These are phyloP conservation scores for Acanthamoeba castellanii DNA, from an alignment of 208 protist species.

Conservation along the genomic window DNA sequence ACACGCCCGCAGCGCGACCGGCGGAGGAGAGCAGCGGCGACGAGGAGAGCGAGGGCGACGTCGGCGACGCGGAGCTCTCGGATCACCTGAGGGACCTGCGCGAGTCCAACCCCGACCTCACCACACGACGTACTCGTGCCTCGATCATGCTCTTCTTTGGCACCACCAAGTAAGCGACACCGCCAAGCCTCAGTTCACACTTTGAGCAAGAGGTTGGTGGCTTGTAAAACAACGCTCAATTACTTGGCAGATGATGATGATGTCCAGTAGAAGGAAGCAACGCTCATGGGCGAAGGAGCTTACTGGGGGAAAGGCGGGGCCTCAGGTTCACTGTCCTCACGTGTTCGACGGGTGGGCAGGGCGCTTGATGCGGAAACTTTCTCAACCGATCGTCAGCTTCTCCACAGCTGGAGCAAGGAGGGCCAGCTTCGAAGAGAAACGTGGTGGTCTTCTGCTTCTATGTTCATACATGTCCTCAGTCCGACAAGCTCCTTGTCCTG, in stretches of 20 bases:
- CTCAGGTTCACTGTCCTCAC: no score
- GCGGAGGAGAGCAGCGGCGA: background rate
- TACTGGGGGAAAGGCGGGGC: no score
- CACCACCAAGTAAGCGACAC: conserved; percentile 28
- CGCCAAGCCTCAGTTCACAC: no score
- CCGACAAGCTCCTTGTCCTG: background rate
- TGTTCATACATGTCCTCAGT: background rate
- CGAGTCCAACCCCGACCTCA: conserved; percentile 32
- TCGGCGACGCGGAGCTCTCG: background rate
- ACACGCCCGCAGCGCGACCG: background rate
- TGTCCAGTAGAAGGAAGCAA: no score
- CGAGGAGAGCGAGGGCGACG: background rate
- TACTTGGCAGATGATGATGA: background rate
- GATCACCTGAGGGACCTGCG: conserved; percentile 11
- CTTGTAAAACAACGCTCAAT: background rate
- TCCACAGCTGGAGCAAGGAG: no score
- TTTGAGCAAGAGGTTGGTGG: no score
- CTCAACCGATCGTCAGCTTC: no score
- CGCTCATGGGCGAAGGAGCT: no score
- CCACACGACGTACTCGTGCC: conserved; percentile 10
- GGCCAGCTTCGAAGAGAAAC: no score
- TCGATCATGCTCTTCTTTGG: conserved; percentile 58
- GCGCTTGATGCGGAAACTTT: no score
- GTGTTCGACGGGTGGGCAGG: no score
- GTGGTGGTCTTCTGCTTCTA: no score